phyloP scores from a whole-genome alignment of 108 stramenopile genomes.

The Mayamaea pseudoterrestris region DNA sequence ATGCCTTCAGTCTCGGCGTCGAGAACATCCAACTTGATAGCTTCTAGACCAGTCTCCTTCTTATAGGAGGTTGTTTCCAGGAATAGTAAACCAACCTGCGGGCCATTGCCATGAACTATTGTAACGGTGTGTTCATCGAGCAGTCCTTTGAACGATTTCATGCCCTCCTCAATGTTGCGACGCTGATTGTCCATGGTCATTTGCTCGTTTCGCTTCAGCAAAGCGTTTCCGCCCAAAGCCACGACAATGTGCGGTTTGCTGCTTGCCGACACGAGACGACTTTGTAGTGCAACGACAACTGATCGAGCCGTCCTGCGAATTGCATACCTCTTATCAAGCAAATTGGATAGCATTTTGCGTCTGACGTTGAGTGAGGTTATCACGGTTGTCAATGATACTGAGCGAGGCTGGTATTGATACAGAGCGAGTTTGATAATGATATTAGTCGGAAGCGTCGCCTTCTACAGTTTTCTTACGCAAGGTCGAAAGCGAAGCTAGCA shows the following conservation, averaged over 20 bases:
- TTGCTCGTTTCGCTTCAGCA: background rate
- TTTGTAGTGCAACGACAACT: too few species aligned
- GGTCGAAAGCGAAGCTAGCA: too few species aligned
- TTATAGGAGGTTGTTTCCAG: slow-evolving; percentile 20
- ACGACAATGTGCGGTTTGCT: background rate
- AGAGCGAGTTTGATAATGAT: too few species aligned
- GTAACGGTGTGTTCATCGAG: background rate
- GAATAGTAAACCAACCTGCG: slow-evolving; percentile 17
- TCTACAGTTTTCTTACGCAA: too few species aligned
- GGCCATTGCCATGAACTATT: background rate
- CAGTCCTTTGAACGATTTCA: background rate
- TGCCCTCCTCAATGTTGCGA: background rate
- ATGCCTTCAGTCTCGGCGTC: slow-evolving; percentile 35
- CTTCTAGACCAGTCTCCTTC: slow-evolving; percentile 14
- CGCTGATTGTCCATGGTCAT: background rate
- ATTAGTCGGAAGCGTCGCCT: too few species aligned
- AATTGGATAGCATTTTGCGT: too few species aligned
- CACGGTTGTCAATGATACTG: background rate
- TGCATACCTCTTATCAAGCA: too few species aligned
- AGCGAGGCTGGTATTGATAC: too few species aligned
- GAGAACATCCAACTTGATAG: slow-evolving; percentile 20
- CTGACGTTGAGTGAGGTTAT: background rate
- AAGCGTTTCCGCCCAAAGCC: background rate
- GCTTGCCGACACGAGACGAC: background rate
- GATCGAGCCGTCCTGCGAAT: too few species aligned